Base-by-base conservation (phyloP, 1,139 yeast genomes). In the Yamadazyma epiphylla region DNA sequence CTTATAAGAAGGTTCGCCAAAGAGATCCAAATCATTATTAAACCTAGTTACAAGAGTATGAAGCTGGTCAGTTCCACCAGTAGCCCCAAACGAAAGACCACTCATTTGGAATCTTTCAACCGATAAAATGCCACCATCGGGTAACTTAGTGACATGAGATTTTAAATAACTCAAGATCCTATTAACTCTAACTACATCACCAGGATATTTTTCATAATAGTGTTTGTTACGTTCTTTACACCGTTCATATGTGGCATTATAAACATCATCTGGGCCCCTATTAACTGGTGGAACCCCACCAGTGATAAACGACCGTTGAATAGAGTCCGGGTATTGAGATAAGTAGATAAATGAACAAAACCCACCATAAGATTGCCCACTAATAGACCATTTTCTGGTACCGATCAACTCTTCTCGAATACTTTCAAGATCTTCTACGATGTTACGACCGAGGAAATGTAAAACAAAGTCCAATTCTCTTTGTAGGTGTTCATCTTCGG, bases 311-410 rank as follows among this genome's bases (percentile, higher is more conserved):
- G 64, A 67, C 29, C 61, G 66, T 28, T 52, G 53, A 21, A 74
- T 39, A 1, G 70, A 51, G 0, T 48, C 45, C 0, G 77, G 67
- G 39, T 53, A 66, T 30, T 56, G 55, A 1, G 80, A 73, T 19
- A 73, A 51, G 46, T 76, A 76, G 2, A 74, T 65, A 38, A 71
- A 60, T 15, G 64, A 52, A 35, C 73, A 60, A 42, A 75, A 76
- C 0, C 82, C 81, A 5, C 81, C 82, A 41, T 64, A 75, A 1
- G 77, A 70, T 43, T 75, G 81, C 5, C 82, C 82, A 26, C 69
- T 46, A 14, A 75, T 39, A 2, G 77, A 60, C 79, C 79, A 72
- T 46, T 68, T 65, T 11, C 37, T 30, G 7, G 42, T 45, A 1
- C 61, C 64, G 11, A 70, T 38, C 28, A 75, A 53, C 1, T 42